Evolutionary conservation across 129 eudicot species (phyloP).

Genomic region (Flaveria brownii): DNA sequence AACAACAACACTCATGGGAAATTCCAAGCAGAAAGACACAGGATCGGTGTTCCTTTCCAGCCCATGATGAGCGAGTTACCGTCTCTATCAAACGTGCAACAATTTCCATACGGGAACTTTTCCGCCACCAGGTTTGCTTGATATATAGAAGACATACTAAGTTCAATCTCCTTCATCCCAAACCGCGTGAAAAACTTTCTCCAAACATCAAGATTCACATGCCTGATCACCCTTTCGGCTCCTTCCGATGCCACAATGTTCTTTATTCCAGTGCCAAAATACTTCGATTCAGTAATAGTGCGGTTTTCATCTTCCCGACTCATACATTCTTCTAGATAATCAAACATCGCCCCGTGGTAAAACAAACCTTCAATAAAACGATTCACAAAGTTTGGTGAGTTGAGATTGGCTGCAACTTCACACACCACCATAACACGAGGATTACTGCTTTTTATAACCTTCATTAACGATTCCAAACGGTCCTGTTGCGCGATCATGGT

Average conservation of each 20-base stretch:
- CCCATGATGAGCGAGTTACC: constrained; percentile 46
- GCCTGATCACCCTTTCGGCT: constrained; percentile 47
- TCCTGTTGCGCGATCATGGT: constrained; percentile 37
- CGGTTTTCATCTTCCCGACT: constrained; percentile 36
- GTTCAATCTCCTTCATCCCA: constrained; percentile 48
- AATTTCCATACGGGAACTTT: constrained; percentile 35
- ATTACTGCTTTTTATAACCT: constrained; percentile 35
- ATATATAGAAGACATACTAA: constrained; percentile 45
- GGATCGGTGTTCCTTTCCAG: constrained; percentile 67
- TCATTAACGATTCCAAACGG: constrained; percentile 47
- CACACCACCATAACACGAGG: constrained; percentile 54
- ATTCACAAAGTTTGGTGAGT: constrained; percentile 53
- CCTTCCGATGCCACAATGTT: constrained; percentile 51
- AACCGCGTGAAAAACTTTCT: constrained; percentile 46
- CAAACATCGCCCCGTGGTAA: constrained; percentile 47
- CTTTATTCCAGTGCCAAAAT: constrained; percentile 30
- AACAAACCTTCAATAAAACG: constrained; percentile 63
- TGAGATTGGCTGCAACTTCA: constrained; percentile 50
- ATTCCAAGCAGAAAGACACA: constrained; percentile 53
- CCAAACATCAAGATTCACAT: constrained; percentile 57
- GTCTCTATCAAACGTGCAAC: constrained; percentile 50
- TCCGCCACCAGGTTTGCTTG: constrained; percentile 42
- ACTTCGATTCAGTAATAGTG: constrained; percentile 21
- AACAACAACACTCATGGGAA: constrained; percentile 29
- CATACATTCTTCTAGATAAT: constrained; percentile 48